Conservation (phyloP, 352 stramenopile species). For the Phytophthora tentaculata region DNA sequence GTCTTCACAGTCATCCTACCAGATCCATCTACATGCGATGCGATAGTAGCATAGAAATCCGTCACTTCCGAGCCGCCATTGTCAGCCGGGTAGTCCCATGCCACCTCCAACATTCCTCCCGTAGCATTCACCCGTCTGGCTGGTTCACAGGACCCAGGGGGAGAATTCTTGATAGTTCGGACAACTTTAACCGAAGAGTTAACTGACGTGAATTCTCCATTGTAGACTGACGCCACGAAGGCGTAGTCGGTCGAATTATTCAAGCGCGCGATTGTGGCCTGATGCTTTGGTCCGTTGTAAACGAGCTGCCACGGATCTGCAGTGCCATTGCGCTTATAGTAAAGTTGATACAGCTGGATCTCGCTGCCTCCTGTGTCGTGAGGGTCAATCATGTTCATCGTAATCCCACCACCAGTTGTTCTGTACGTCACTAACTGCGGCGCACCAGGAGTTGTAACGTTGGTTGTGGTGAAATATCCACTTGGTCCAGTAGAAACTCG, state of each 20-base stretch:
- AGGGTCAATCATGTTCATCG: slow-evolving; percentile 48
- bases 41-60: slow-evolving; percentile 39
- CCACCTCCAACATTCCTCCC: slow-evolving; percentile 54
- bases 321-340: slow-evolving; percentile 36
- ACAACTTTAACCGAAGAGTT: slow-evolving; percentile 47
- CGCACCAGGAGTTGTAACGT: slow-evolving; percentile 33
- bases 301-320: slow-evolving; percentile 42
- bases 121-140: slow-evolving; percentile 30
- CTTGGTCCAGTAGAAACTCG: slow-evolving; percentile 29
- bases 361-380: slow-evolving; percentile 51
- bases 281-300: slow-evolving; percentile 31
- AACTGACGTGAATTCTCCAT: slow-evolving; percentile 47
- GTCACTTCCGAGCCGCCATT: slow-evolving; percentile 44
- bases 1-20: slow-evolving; percentile 20
- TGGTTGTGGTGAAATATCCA: slow-evolving; percentile 32
- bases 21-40: slow-evolving; percentile 39
- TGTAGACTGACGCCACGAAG: slow-evolving; percentile 52
- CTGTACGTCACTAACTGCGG: slow-evolving; percentile 32
- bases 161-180: slow-evolving; percentile 47
- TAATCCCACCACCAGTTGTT: slow-evolving; percentile 57
- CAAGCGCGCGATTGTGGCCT: slow-evolving; percentile 45
- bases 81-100: slow-evolving; percentile 50
- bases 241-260: slow-evolving; percentile 37
- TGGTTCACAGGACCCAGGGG: slow-evolving; percentile 50
- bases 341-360: slow-evolving; percentile 50